Evolutionary conservation across 768 basidiomycete genomes (phyloP), one percentile per base, ranked within the genome.

Genomic region (Calocybe gangraenosa): DNA sequence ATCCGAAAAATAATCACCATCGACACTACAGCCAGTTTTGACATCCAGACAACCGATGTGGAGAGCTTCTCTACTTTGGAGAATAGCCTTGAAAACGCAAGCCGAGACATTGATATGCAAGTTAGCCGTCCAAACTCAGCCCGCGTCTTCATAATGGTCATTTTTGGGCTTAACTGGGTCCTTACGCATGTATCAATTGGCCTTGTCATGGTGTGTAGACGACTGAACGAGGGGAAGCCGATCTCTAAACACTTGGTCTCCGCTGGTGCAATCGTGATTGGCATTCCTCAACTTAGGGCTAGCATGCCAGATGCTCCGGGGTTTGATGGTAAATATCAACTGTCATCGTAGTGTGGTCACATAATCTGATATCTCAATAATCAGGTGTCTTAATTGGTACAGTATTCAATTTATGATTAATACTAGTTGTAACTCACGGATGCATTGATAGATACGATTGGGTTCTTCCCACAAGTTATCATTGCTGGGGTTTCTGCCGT

Each of bases 391-490:
- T 76, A 15, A 70, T 77, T 39, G 76, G 76, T 76, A 58, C 40
- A 64, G 52, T 22, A 23, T 20, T 34, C 5, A 20, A 28, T 22
- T 5, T 28, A 6, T 6, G 25, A 28, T 14, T 13, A 19, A 3
- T 20, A 25, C 36, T 18, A 14, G 22, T 19, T 10, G 17, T 37
- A 13, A 23, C 28, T 45, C 17, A 46, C 14, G 11, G n/a, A 42
- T n/a, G 8, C 28, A 10, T 32, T 28, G 25, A 11, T 48, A 79
- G 76, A 79, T 52, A 63, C 63, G 36, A 77, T 82, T 37, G 79
- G 78, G 1, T 77, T 71, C 57, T 79, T 81, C 55, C 76, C 78
- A 4, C 79, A 81, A 55, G 78, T 81, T 74, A 61, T 77, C 19
- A 58, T 75, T 21, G 58, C 65, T n/a, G 65, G 66, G 7, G 56